Evolutionary conservation across 129 eudicot genomes (phyloP).

Genomic region (Kitagawia praeruptora): DNA sequence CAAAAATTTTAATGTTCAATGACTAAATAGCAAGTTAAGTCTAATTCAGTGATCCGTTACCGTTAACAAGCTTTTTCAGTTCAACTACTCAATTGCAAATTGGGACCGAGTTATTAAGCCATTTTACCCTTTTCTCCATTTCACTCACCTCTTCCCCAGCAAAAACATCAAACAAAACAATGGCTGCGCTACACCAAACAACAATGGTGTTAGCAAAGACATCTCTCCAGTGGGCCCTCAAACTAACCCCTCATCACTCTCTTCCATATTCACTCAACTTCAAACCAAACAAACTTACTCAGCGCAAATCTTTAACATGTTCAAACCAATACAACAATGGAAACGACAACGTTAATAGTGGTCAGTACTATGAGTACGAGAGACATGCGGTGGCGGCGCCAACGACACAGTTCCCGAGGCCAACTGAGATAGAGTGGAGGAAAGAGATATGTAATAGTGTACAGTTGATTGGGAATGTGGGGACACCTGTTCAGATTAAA

Average conservation of each 20-base stretch:
- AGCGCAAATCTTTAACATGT: slow-evolving; percentile 7
- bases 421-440: slow-evolving; percentile 70
- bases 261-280: not conserved
- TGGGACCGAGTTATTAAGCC: too few relatives aligned
- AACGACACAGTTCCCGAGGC: slow-evolving; percentile 39
- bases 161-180: not conserved
- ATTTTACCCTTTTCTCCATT: too few relatives aligned
- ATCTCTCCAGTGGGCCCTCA: slow-evolving; percentile 16
- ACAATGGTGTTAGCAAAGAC: slow-evolving; percentile 19
- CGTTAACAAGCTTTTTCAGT: too few relatives aligned
- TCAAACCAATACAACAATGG: slow-evolving; percentile 21
- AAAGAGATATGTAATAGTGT: slow-evolving; percentile 64
- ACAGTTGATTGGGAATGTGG: slow-evolving; percentile 73
- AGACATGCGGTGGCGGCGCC: slow-evolving; percentile 28
- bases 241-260: too few relatives aligned
- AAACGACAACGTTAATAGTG: slow-evolving; percentile 2
- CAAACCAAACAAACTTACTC: not conserved
- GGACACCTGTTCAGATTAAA: slow-evolving; percentile 56
- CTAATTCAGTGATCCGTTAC: too few relatives aligned
- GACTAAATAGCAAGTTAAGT: too few relatives aligned
- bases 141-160: not conserved
- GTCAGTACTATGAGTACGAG: slow-evolving; percentile 16
- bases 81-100: too few relatives aligned
- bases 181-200: slow-evolving; percentile 26
- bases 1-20: too few relatives aligned